Percentiles rank a stretch among this genome's conserved stretches.
Conservation (phyloP, 2,329 filamentous ascomycete species). For the Cercospora brassicicola region DNA sequence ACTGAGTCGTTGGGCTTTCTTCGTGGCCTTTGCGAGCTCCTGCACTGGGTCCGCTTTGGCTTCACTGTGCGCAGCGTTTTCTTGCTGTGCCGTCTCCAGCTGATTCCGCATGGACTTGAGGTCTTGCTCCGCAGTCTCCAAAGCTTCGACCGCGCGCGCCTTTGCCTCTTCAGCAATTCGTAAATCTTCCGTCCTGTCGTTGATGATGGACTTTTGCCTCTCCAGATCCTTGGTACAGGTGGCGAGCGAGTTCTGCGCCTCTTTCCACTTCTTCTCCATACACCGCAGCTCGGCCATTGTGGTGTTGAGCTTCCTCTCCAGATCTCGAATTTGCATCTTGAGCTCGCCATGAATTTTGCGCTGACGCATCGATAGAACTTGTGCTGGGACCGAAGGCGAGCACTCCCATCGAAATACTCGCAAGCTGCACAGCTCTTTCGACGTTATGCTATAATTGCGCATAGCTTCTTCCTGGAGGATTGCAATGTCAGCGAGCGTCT, state of each 20-base stretch:
- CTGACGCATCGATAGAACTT: constrained; percentile 14
- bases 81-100: not conserved
- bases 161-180: not conserved
- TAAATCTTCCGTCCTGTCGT: not conserved
- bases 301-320: constrained; percentile 5
- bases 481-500: no score
- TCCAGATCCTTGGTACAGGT: not conserved
- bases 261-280: constrained; percentile 13
- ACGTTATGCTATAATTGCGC: constrained; percentile 5
- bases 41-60: not conserved
- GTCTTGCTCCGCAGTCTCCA: not conserved
- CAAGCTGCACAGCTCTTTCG: constrained; percentile 9
- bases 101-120: not conserved
- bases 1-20: constrained; percentile 7
- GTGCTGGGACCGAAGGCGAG: not conserved
- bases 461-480: constrained; percentile 5
- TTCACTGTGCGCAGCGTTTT: not conserved
- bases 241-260: constrained; percentile 3
- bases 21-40: not conserved
- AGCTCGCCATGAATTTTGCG: constrained; percentile 12
- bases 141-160: not conserved
- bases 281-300: constrained; percentile 1
- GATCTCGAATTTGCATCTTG: constrained; percentile 11
- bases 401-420: constrained; percentile 6
- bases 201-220: constrained; percentile 4